Evolutionary conservation across 352 stramenopile genomes (phyloP).

Genomic region (Achlya hypogyna): DNA sequence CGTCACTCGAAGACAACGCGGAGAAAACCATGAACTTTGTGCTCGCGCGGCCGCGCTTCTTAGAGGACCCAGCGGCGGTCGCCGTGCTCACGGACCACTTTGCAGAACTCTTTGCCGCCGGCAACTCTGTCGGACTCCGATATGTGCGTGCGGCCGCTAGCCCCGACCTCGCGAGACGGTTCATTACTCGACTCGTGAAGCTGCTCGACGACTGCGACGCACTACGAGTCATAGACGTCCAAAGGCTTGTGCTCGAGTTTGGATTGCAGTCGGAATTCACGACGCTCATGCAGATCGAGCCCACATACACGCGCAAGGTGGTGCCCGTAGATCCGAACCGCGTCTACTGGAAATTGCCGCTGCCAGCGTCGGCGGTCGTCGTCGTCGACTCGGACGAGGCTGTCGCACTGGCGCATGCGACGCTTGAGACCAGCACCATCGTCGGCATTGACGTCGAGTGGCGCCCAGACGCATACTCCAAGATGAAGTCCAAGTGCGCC

Average conservation of each 20-base stretch:
- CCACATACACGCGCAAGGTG: not conserved
- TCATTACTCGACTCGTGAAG: slow-evolving; percentile 27
- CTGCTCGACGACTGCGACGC: slow-evolving; percentile 26
- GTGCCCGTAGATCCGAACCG: slow-evolving; percentile 12
- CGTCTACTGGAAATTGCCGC: slow-evolving; percentile 40
- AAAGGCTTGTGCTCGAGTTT: slow-evolving; percentile 35
- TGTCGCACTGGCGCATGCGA: slow-evolving; percentile 35
- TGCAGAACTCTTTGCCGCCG: slow-evolving; percentile 2
- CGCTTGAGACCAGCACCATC: slow-evolving; percentile 36
- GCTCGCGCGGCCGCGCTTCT: not conserved
- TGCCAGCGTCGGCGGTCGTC: slow-evolving; percentile 29
- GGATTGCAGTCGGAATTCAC: slow-evolving; percentile 59
- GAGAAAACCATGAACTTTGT: slow-evolving; percentile 18
- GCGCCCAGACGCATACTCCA: slow-evolving; percentile 35
- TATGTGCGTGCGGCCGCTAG: not conserved
- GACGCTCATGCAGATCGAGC: slow-evolving; percentile 37
- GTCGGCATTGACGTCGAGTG: slow-evolving; percentile 65
- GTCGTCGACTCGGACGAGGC: slow-evolving; percentile 52
- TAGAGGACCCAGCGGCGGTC: not conserved
- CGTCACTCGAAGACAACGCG: not conserved
- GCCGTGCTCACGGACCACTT: not conserved
- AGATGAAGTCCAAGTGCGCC: slow-evolving; percentile 47
- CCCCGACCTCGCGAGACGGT: not conserved
- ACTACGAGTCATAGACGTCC: not conserved
- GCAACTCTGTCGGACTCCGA: not conserved